Base-by-base conservation (phyloP, 2,329 filamentous ascomycete genomes). In the Ophiosphaerella narmari region DNA sequence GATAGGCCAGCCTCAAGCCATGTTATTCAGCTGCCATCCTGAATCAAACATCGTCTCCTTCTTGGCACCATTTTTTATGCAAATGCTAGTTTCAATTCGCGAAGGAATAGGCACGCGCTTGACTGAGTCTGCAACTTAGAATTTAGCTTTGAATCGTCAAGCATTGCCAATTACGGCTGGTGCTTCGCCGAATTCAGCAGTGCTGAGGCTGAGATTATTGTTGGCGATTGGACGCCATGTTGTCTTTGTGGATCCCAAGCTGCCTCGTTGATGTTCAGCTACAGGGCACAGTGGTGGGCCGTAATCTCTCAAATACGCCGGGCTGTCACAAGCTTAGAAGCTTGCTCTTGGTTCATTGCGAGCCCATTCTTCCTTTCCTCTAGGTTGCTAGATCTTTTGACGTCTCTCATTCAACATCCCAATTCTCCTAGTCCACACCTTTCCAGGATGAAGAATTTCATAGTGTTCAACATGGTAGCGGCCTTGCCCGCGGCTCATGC, bases 401-500 rank as follows among this genome's bases (percentile, higher is more conserved):
- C 7, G 6, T 24, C 21, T 35, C 32, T 8, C 16, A 12, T 43
- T 21, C n/a, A 23, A 29, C 6, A 14, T 16, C 21, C 23, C 8
- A 21, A 11, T 7, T 29, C 11, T 37, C 32, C 46, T 13, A 16
- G 14, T 29, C 26, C 23, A 18, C n/a, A 7, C 8, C 29, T 16
- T 11, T 21, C 34, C 12, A 32, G 32, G 8, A 60, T 60, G 57
- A 53, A 42, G 45, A 23, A 29, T 32, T 46, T 26, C 14, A 33
- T 21, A 23, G 14, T 64, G 9, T 7, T 62, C 43, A 44, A 51
- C 54, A 39, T 51, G 2, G 34, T 57, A 29, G 55, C 58, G 42
- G 50, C 50, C 4, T 36, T 66, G 11, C 59, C 63, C 12, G 43
- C 39, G 4, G 60, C 40, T 7, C 49, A 52, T 39, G 57, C 55